Percentiles rank a stretch among this genome's conserved stretches.
These are phyloP conservation scores for Alternaria sp. DNA, from an alignment of 2,329 filamentous ascomycete genomes.

Conservation along the genomic window DNA sequence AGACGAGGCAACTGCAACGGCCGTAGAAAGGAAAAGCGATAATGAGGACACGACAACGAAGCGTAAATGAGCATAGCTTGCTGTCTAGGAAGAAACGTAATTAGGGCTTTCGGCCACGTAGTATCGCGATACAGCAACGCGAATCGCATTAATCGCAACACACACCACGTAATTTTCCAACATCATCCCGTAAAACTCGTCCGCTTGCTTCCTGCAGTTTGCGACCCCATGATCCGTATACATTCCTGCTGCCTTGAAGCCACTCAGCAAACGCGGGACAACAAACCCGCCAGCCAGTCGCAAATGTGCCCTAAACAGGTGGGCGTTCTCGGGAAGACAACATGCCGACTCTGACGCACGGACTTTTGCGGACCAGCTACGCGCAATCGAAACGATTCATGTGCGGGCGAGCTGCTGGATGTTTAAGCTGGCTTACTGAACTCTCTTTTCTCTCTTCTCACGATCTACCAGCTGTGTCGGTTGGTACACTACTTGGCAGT, in stretches of 20 bases:
- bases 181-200: not conserved
- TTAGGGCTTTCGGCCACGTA: not conserved
- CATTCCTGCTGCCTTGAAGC: not conserved
- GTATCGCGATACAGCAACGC: not conserved
- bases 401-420: conserved; percentile 5
- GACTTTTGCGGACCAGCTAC: not conserved
- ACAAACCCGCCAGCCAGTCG: not conserved
- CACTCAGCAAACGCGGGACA: not conserved
- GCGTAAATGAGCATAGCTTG: conserved; percentile 13
- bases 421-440: not conserved
- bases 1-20: conserved; percentile 24
- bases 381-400: conserved; percentile 17
- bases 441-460: not conserved
- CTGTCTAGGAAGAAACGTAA: not conserved
- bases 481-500: not conserved
- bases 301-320: not conserved
- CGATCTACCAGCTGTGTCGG: not conserved
- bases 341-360: not conserved
- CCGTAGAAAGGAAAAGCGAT: conserved; percentile 17
- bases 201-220: not conserved
- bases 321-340: not conserved
- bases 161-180: not conserved
- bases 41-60: conserved; percentile 15
- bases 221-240: not conserved
- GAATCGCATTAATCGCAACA: not conserved